Conservation (phyloP, 169 alveolate species). For the Babesia caballi region DNA sequence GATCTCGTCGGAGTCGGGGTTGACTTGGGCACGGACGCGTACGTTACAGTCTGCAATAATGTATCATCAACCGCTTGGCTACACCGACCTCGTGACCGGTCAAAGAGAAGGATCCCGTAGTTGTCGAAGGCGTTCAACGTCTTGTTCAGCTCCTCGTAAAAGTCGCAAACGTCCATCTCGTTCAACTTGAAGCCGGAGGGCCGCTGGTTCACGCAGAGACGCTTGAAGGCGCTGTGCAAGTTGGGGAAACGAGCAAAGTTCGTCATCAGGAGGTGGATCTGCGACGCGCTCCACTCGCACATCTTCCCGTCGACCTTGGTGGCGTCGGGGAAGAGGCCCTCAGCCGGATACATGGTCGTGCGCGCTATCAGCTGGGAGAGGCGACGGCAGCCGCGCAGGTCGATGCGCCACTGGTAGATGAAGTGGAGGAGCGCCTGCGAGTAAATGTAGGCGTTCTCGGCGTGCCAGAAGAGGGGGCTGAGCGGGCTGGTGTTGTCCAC, state of each 20-base stretch:
- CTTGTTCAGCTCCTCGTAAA: conserved; percentile 54
- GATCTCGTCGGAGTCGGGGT: background rate
- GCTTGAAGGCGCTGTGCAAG: conserved; percentile 41
- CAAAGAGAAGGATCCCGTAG: conserved; percentile 58
- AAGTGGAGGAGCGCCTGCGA: conserved; percentile 86
- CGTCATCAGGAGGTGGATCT: conserved; percentile 63
- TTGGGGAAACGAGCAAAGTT: conserved; percentile 62
- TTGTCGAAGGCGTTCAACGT: conserved; percentile 57
- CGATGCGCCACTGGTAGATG: conserved; percentile 84
- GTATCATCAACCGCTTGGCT: background rate
- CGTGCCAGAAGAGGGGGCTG: conserved; percentile 75
- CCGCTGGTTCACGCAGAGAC: conserved; percentile 20
- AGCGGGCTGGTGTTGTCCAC: conserved; percentile 67
- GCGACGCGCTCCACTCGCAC: conserved; percentile 63
- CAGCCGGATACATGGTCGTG: conserved; percentile 45
- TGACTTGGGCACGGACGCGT: background rate
- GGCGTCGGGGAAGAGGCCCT: conserved; percentile 11
- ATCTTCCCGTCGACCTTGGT: conserved; percentile 32
- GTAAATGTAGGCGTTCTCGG: conserved; percentile 88
- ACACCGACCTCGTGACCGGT: conserved; percentile 11
- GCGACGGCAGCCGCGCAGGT: conserved; percentile 82
- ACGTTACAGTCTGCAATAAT: background rate
- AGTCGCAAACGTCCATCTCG: conserved; percentile 57
- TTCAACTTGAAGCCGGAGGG: conserved; percentile 7
- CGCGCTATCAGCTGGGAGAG: conserved; percentile 79